These are phyloP conservation scores for Kwoniella europaea DNA, from an alignment of 768 basidiomycete genomes.

Conservation along the genomic window DNA sequence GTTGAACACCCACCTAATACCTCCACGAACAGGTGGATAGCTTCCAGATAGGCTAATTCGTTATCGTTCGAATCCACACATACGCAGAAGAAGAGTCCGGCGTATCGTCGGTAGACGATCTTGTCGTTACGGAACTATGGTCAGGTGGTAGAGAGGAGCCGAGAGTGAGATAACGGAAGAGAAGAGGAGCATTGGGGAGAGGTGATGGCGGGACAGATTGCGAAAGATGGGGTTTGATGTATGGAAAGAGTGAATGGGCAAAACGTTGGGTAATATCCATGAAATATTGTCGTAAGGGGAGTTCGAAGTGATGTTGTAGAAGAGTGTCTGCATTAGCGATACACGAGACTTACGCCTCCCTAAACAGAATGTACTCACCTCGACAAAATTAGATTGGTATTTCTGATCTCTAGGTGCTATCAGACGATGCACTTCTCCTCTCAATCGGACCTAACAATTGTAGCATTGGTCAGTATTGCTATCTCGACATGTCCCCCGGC, in stretches of 20 bases:
- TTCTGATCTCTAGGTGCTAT: constrained; percentile 98
- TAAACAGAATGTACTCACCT: constrained; percentile 65
- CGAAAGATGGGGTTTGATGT: no score
- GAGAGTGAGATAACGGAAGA: background rate
- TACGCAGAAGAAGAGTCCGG: constrained; percentile 95
- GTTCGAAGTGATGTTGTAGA: no score
- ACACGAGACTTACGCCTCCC: no score
- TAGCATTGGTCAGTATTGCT: no score
- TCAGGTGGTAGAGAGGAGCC: background rate
- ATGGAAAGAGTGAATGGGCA: no score
- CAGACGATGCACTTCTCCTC: constrained; percentile 94
- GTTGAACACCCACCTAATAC: constrained; percentile 73
- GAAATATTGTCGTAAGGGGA: no score
- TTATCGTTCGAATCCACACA: constrained; percentile 99
- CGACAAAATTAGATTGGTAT: constrained; percentile 98
- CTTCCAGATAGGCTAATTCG: constrained; percentile 94
- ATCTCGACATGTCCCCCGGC: no score
- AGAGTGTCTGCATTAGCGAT: no score
- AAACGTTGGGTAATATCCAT: no score
- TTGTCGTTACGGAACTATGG: constrained; percentile 94
- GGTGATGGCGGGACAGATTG: background rate
- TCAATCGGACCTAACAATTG: constrained; percentile 73
- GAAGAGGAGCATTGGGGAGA: background rate
- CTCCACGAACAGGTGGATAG: constrained; percentile 97
- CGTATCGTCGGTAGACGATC: constrained; percentile 94